Base-by-base conservation (phyloP, 2,329 filamentous ascomycete species). In the Aurifilum marmelostoma region DNA sequence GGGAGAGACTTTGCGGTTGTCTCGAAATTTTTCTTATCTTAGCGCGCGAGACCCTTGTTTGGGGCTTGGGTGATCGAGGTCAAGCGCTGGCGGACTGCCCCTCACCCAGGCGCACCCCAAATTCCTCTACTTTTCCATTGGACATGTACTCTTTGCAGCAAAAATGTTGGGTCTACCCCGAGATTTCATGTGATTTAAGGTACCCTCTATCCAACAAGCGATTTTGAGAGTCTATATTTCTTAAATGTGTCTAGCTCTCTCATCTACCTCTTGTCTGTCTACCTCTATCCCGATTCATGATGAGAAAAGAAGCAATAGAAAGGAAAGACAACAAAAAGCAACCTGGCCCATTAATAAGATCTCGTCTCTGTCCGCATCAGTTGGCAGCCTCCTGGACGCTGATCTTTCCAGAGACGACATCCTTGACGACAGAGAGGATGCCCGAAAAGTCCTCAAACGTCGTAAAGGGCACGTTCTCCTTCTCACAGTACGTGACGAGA, bases 401-500 rank as follows among this genome's bases (percentile, higher is more conserved):
- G 21, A 86, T 87, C 78, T 91, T 90, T 32, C 92, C 93, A 41
- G 88, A 88, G n/a, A 84, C 85, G 75, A 97, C 93, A 69, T 91
- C 89, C 82, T 93, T 89, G 71, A 93, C 91, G 39, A 91, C 91
- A 71, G 87, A 83, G 62, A 92, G 84, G 76, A 97, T 97, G 72
- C 89, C 88, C 8, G 87, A 87, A 88, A 95, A 97, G 82, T 94
- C 89, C 75, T 92, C 85, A 78, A 97, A 97, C 3, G 92, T 89
- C 18, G 92, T 95, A 79, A 97, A 97, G 0, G 94, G 94, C 27
- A 97, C 90, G 12, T 91, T 88, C 79, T 97, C 89, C 67, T 88
- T 89, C 75, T 94, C 91, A 77, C 95, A 97, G 82, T 93, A 97
- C 18, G 86, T 89, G 72, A 97, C 91, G 67, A 98, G 87, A 80